phyloP scores from a whole-genome alignment of 202 grass and related monocot genomes.

The Panicum virgatum region DNA sequence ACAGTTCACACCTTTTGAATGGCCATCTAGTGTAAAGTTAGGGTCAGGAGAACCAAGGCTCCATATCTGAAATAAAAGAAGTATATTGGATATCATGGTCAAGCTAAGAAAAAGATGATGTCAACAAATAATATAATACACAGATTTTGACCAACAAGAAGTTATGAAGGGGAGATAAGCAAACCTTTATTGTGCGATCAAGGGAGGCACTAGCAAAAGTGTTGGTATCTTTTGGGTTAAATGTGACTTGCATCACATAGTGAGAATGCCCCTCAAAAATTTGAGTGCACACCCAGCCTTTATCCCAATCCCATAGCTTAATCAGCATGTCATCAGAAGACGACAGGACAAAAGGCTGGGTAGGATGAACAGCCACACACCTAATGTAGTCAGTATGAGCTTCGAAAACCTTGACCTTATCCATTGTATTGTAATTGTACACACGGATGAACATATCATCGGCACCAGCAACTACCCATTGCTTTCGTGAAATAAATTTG shows the following conservation, averaged over 20 bases:
- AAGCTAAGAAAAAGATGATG: conserved; percentile 6
- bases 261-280: conserved; percentile 94
- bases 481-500: conserved; percentile 76
- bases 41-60: conserved; percentile 90
- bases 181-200: conserved; percentile 84
- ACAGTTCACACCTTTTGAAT: conserved; percentile 87
- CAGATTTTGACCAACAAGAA: background rate
- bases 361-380: conserved; percentile 90
- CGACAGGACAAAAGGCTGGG: conserved; percentile 82
- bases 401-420: conserved; percentile 86
- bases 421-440: conserved; percentile 92
- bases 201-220: conserved; percentile 93
- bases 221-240: conserved; percentile 94
- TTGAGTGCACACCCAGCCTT: conserved; percentile 87
- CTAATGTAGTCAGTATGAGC: conserved; percentile 88
- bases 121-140: conserved; percentile 8
- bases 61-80: conserved; percentile 66
- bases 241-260: conserved; percentile 94
- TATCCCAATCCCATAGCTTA: conserved; percentile 97
- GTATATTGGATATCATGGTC: background rate
- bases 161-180: background rate
- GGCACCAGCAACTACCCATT: conserved; percentile 80
- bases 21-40: conserved; percentile 85
- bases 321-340: conserved; percentile 94
- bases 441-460: conserved; percentile 88